Evolutionary conservation across 805 yeast genomes (phyloP), one percentile per base, ranked within the genome.

Genomic region (Nakazawaea sp.): DNA sequence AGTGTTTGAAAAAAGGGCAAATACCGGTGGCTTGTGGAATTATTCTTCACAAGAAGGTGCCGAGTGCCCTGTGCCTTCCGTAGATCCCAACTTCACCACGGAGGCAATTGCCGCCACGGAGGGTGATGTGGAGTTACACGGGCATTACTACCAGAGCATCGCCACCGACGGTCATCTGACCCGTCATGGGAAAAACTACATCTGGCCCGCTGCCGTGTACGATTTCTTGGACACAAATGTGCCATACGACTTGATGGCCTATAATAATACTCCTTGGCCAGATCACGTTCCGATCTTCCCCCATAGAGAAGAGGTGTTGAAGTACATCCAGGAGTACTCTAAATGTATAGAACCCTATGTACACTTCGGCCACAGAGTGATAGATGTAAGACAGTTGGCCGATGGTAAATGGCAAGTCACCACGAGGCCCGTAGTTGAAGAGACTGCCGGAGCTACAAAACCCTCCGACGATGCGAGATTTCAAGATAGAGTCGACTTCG

Each of bases 21-120:
- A 56, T n/a, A 52, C 71, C n/a, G 95, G 95, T 11, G 96, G 96
- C 0, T 60, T 85, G 7, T 86, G 96, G 96, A 72, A 76, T 51
- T 81, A 73, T 49, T 66, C 62, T 38, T 62, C 52, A 37, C 60
- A 30, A 33, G 44, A 33, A 13, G 36, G 36, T 5, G 42, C 40
- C 27, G 29, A 41, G 2, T 35, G 41, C 17, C 43, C 43, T 39
- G 46, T 60, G 47, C 59, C 64, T 47, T 43, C 64, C 2, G 45
- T 44, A n/a, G 49, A 55, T 25, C 56, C 64, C 7, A 48, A 44
- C n/a, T 16, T 12, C 13, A 16, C 16, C 19, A 38, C 37, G 10
- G 13, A 13, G 11, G 35, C 38, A 9, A 15, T 38, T 9, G 19
- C 11, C 9, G 9, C n/a, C 15, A 18, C 41, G 11, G 34, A 33